Percentiles rank a stretch among this genome's conserved stretches.
Conservation (phyloP, 148 eudicot genomes). For the Agrostemma githago region DNA sequence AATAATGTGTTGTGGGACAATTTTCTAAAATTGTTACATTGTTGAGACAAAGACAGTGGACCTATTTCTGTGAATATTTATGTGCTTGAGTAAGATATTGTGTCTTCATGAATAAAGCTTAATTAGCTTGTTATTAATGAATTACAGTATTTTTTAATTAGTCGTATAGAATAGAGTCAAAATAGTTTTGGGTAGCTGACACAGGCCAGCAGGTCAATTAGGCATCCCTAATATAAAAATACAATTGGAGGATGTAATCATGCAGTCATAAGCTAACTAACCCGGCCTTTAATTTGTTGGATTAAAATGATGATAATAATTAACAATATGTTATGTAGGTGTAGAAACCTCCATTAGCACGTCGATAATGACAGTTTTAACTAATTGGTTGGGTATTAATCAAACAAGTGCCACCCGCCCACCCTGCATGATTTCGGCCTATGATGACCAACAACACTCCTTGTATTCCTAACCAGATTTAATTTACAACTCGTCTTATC, state of each 20-base stretch:
- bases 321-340: conserved; percentile 5
- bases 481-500: neutral
- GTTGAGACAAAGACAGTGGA: conserved; percentile 16
- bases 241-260: neutral
- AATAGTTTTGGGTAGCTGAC: neutral
- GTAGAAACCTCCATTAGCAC: conserved; percentile 16
- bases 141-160: neutral
- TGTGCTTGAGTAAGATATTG: neutral
- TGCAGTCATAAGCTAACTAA: conserved; percentile 24
- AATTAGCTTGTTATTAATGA: neutral
- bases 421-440: neutral
- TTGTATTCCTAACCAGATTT: neutral
- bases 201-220: neutral
- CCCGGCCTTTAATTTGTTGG: neutral
- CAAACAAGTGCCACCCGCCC: neutral
- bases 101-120: neutral
- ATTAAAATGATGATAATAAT: conserved; percentile 16
- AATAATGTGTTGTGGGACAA: neutral
- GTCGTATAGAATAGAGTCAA: neutral
- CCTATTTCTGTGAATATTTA: conserved; percentile 5
- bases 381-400: conserved; percentile 20
- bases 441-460: neutral
- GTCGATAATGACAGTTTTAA: neutral
- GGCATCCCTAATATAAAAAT: neutral
- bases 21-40: conserved; percentile 18